Evolutionary conservation across 805 yeast genomes (phyloP), one percentile per base, ranked within the genome.

Genomic region (Kluyveromyces aestuarii): DNA sequence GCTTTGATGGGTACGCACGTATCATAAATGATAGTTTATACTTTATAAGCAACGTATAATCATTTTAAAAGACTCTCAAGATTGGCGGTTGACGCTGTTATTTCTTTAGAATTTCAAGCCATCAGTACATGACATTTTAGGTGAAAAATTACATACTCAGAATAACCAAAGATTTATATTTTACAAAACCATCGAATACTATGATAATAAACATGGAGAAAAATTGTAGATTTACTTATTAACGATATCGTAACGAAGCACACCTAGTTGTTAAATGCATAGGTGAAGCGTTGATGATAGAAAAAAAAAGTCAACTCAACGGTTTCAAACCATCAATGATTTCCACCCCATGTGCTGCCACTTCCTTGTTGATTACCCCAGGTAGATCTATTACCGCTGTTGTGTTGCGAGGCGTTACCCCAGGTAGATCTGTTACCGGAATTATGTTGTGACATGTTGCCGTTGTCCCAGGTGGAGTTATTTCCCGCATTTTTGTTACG

Each of bases 361-460:
- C 64, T 58, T 18, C 65, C 63, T 48, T 61, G 53, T 48, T 59
- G 61, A 45, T 58, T 52, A 42, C 73, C 70, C 59, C 75, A 72
- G 2, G 76, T 72, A 16, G 70, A 64, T 41, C 61, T 57, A 47
- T 59, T 60, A 18, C 67, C 67, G 39, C 45, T 49, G 40, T 59
- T 60, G 16, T 65, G 64, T 18, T 41, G 44, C 5, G 44, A 41
- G 17, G 44, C 44, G 18, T 64, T 62, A 25, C 60, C 65, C 64
- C 68, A 54, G n/a, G 77, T 70, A 8, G 79, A 73, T 13, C 73
- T 69, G 18, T 72, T 72, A 48, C 72, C 73, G 62, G 69, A 66
- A 30, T 42, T 41, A 9, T 48, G 50, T 19, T 37, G 47, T 13
- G 49, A 49, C 37, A 48, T 44, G 36, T 43, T 48, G 17, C 40